Percentiles rank a stretch among this genome's conserved stretches.
phyloP scores from a whole-genome alignment of 192 early-diverging fungal genomes.

The Linderina pennispora region DNA sequence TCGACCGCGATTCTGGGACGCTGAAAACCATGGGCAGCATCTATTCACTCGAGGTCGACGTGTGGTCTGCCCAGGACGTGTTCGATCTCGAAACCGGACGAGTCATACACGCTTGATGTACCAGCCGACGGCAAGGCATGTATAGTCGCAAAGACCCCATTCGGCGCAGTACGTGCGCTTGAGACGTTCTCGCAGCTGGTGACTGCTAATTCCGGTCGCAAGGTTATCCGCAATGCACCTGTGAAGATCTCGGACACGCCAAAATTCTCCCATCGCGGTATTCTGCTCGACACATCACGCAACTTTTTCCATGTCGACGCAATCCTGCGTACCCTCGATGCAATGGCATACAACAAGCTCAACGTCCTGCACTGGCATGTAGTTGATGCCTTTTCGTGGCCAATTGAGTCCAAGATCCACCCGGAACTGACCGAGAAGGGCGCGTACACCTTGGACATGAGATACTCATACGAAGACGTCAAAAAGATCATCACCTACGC shows the following conservation, averaged over 20 bases:
- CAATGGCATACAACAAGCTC: conserved; percentile 66
- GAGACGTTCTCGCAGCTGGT: conserved; percentile 77
- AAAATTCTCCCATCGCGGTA: conserved; percentile 58
- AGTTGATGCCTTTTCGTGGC: conserved; percentile 66
- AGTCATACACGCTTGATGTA: conserved; percentile 63
- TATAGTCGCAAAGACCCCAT: conserved; percentile 53
- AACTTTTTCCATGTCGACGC: conserved; percentile 58
- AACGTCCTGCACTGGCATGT: conserved; percentile 81
- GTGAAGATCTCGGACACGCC: conserved; percentile 58
- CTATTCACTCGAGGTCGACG: conserved; percentile 36
- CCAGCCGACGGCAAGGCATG: conserved; percentile 48
- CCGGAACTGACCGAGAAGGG: conserved; percentile 58
- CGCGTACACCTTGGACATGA: conserved; percentile 57
- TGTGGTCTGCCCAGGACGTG: conserved; percentile 44
- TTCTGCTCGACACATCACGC: conserved; percentile 64
- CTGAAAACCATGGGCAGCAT: conserved; percentile 34
- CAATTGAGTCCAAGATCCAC: conserved; percentile 54
- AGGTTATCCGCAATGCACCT: conserved; percentile 51
- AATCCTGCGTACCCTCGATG: conserved; percentile 58
- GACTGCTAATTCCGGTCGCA: conserved; percentile 43
- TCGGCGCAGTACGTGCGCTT: conserved; percentile 66
- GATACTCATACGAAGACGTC: conserved; percentile 71
- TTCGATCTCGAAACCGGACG: conserved; percentile 57
- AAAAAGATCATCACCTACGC: conserved; percentile 66
- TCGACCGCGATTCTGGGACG: conserved; percentile 36